These are phyloP conservation scores for Ilex aquifolium DNA, from an alignment of 257 asterid species.

Conservation along the genomic window DNA sequence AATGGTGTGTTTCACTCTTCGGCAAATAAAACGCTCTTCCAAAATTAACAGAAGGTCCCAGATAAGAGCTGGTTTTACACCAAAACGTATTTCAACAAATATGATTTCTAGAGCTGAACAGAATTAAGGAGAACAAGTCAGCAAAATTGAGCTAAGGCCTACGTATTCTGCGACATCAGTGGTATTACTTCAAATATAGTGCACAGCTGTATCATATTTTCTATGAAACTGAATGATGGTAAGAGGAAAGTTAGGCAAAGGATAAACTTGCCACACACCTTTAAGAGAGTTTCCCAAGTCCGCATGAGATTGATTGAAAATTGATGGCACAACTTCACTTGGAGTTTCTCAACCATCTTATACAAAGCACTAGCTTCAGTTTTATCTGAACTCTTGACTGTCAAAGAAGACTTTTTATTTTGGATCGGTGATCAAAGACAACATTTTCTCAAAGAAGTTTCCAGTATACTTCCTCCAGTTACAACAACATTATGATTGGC, in stretches of 20 bases:
- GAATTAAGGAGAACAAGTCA: background rate
- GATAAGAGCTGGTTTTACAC: background rate
- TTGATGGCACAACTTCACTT: slow-evolving; percentile 51
- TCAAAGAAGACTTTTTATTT: background rate
- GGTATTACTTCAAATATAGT: background rate
- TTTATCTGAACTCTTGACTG: slow-evolving; percentile 29
- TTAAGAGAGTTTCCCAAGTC: slow-evolving; percentile 71
- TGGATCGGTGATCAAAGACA: slow-evolving; percentile 14
- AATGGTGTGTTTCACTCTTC: background rate
- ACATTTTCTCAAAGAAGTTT: background rate
- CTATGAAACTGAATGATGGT: too few species aligned
- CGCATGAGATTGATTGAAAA: slow-evolving; percentile 68
- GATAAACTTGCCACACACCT: slow-evolving; percentile 37
- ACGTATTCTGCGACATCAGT: background rate
- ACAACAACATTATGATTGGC: background rate
- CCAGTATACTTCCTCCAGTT: background rate
- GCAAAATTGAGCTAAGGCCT: background rate
- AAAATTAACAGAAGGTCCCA: background rate
- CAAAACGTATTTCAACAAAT: background rate
- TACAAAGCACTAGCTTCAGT: slow-evolving; percentile 42
- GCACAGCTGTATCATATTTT: background rate
- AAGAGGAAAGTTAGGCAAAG: background rate
- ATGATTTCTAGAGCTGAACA: background rate
- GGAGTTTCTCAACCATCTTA: slow-evolving; percentile 61
- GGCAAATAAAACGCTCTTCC: background rate